Conservation (phyloP, 1,139 yeast species). For the Blastobotrys persicus region DNA sequence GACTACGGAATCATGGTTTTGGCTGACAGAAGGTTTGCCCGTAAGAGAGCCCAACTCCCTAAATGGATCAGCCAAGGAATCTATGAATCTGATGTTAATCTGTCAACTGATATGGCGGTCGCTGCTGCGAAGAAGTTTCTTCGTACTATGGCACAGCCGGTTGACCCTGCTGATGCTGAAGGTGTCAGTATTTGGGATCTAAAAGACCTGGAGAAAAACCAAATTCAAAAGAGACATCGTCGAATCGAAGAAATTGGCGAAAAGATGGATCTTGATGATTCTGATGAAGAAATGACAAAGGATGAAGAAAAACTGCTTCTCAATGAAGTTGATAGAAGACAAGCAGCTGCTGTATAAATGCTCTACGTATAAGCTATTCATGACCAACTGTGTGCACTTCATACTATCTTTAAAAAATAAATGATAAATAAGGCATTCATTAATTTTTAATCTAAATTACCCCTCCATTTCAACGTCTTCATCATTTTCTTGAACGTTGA, state of each 20-base stretch:
- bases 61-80: slow-evolving; percentile 96
- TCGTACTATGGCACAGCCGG: slow-evolving; percentile 91
- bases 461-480: slow-evolving; percentile 26
- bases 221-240: slow-evolving; percentile 45
- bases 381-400: neutral
- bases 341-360: neutral
- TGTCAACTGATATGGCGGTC: slow-evolving; percentile 96
- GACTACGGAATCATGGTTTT: slow-evolving; percentile 98
- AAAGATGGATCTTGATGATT: slow-evolving; percentile 18
- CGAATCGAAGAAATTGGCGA: slow-evolving; percentile 12
- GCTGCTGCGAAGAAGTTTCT: slow-evolving; percentile 91
- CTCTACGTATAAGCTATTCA: neutral
- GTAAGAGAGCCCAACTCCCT: slow-evolving; percentile 84
- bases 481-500: slow-evolving; percentile 43
- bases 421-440: neutral
- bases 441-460: slow-evolving; percentile 1
- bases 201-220: slow-evolving; percentile 63
- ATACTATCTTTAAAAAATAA: no score
- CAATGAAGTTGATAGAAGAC: slow-evolving; percentile 3
- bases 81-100: slow-evolving; percentile 83
- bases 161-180: slow-evolving; percentile 85
- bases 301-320: slow-evolving; percentile 13
- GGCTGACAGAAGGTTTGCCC: slow-evolving; percentile 88
- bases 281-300: slow-evolving; percentile 14
- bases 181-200: slow-evolving; percentile 93